Evolutionary conservation across 2,329 filamentous ascomycete genomes (phyloP).

Genomic region (Pseudogymnoascus sp.): DNA sequence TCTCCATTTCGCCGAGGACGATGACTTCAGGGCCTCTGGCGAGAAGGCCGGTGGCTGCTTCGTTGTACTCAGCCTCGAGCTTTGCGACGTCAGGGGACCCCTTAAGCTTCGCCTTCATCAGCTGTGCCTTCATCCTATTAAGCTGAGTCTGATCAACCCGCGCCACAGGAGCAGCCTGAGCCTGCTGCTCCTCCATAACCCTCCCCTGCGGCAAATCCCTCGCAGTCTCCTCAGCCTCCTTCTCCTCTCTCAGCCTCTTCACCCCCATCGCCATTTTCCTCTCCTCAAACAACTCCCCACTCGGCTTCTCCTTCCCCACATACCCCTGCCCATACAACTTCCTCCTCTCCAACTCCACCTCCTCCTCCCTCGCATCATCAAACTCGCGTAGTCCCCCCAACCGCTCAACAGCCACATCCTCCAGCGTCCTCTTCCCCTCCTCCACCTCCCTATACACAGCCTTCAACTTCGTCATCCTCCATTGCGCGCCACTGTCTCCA

Average conservation of each 20-base stretch:
- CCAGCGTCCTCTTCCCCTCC: constrained; percentile 60
- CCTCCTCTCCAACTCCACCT: constrained; percentile 77
- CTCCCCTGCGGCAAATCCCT: constrained; percentile 42
- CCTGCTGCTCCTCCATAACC: constrained; percentile 45
- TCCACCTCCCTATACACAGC: constrained; percentile 74
- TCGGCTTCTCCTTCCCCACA: constrained; percentile 75
- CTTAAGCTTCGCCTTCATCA: constrained; percentile 91
- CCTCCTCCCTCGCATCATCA: constrained; percentile 87
- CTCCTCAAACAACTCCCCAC: constrained; percentile 76
- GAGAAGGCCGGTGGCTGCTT: constrained; percentile 55
- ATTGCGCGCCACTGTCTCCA: constrained; percentile 81
- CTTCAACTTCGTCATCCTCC: constrained; percentile 93
- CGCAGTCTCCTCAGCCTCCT: constrained; percentile 26
- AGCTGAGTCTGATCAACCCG: constrained; percentile 67
- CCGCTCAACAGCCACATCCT: constrained; percentile 74
- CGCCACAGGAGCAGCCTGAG: constrained; percentile 37
- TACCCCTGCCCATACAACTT: constrained; percentile 79
- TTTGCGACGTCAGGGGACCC: constrained; percentile 64
- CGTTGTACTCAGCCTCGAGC: constrained; percentile 77
- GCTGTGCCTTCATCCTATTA: constrained; percentile 83
- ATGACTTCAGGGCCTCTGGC: constrained; percentile 58
- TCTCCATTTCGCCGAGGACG: constrained; percentile 80
- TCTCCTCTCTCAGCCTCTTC: constrained; percentile 32
- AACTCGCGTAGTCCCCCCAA: constrained; percentile 78
- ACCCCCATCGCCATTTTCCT: constrained; percentile 54